Evolutionary conservation across 345 rosid genomes (phyloP), one percentile per base, ranked within the genome.

Genomic region (Murraya paniculata): DNA sequence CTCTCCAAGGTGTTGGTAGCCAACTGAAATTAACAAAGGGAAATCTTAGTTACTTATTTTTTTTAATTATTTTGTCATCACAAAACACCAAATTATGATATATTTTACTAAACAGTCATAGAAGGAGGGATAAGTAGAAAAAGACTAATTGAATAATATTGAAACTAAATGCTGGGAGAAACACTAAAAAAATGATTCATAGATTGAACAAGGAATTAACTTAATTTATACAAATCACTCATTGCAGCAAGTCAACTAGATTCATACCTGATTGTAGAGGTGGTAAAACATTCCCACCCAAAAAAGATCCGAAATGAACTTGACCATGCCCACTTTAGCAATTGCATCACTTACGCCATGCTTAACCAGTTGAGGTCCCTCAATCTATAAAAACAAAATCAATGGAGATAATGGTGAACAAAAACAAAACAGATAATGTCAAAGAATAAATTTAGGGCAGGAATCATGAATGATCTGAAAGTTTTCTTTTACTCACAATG

Each of bases 201-300:
- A 33, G 22, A 35, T 56, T 10, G 64, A 57, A 72, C 2, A n/a
- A 25, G 18, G 33, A 36, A n/a, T 24, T 7, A 72, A 27, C 36
- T n/a, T 33, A 21, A 30, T 60, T 70, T 2, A 67, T 66, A 16
- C 31, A 24, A 53, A 57, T 35, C 31, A 19, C 7, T 1, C 6
- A 28, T 72, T 27, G n/a, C 7, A 62, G 25, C 1, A 36, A 74
- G 50, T 22, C 7, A 62, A 24, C 1, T 28, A 62, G 67, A 76
- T 38, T 25, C 24, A 18, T 74, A 91, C 99, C 99, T 95, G 99
- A 81, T 93, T 95, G 87, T 93, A 95, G 76, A 95, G 98, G 82
- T 95, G 98, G 87, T 93, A 93, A 81, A 95, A 95, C 98, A 95
- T 91, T 77, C 99, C 99, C 45, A 95, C 97, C 99, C 98, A 95